Evolutionary conservation across 2,329 filamentous ascomycete genomes (phyloP).

Genomic region (Scytalidium sp.): DNA sequence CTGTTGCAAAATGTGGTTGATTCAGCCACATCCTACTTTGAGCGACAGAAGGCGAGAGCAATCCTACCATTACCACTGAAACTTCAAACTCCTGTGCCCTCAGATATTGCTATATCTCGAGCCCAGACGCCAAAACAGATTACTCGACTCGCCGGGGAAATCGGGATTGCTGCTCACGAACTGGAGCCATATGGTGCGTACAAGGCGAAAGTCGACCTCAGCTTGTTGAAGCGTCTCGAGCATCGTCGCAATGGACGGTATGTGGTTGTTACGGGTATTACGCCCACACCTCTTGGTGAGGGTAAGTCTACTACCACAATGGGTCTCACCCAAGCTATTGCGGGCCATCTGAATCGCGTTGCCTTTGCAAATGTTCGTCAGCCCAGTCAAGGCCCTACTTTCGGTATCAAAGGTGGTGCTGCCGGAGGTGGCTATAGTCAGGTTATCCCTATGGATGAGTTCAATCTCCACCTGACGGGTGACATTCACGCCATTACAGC

Average conservation of each 20-base stretch:
- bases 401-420: slow-evolving; percentile 97
- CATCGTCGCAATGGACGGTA: slow-evolving; percentile 90
- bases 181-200: slow-evolving; percentile 91
- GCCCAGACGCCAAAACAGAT: slow-evolving; percentile 91
- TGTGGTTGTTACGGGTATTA: slow-evolving; percentile 91
- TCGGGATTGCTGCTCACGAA: slow-evolving; percentile 85
- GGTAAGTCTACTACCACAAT: slow-evolving; percentile 98
- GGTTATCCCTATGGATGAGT: slow-evolving; percentile 99
- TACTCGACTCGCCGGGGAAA: slow-evolving; percentile 76
- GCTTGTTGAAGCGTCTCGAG: slow-evolving; percentile 75
- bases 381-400: slow-evolving; percentile 94
- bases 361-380: slow-evolving; percentile 97
- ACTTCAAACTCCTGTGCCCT: slow-evolving; percentile 79
- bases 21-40: slow-evolving; percentile 77
- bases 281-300: slow-evolving; percentile 92
- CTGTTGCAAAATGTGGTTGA: slow-evolving; percentile 92
- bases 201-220: slow-evolving; percentile 92
- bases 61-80: slow-evolving; percentile 83
- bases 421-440: slow-evolving; percentile 98
- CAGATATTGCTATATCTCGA: slow-evolving; percentile 89
- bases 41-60: slow-evolving; percentile 75
- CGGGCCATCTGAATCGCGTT: slow-evolving; percentile 81
- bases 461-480: slow-evolving; percentile 95
- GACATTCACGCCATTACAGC: slow-evolving; percentile 97
- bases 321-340: slow-evolving; percentile 88